Evolutionary conservation across 176 grass and related monocot genomes (phyloP).

Genomic region (sorghum (Sorghum bicolor)): DNA sequence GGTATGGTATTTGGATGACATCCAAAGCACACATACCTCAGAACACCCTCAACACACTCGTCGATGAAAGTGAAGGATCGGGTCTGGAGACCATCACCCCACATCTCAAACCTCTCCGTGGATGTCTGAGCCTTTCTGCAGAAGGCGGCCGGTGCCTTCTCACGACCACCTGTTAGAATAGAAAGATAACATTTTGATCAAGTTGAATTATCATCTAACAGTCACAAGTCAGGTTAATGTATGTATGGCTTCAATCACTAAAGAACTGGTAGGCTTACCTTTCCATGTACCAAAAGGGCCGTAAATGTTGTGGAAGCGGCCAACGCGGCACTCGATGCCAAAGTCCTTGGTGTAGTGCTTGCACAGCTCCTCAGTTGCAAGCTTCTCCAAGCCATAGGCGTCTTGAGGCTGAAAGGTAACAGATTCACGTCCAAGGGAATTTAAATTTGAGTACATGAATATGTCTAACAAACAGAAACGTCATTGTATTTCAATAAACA

Average conservation of each 20-base stretch:
- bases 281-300: conserved; percentile 98
- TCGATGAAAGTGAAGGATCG: conserved; percentile 87
- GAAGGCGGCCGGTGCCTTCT: conserved; percentile 91
- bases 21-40: conserved; percentile 41
- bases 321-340: conserved; percentile 77
- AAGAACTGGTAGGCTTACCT: conserved; percentile 37
- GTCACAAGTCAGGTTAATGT: neutral
- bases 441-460: neutral
- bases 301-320: conserved; percentile 96
- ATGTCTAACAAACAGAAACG: neutral
- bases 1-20: neutral
- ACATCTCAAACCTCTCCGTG: conserved; percentile 82
- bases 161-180: conserved; percentile 51
- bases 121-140: conserved; percentile 81
- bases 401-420: conserved; percentile 78
- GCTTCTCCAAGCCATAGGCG: conserved; percentile 96
- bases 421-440: neutral
- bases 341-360: conserved; percentile 99
- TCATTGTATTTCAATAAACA: conserved; percentile 14
- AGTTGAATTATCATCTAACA: neutral
- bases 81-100: conserved; percentile 86
- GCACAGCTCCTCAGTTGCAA: conserved; percentile 93
- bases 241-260: neutral
- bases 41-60: conserved; percentile 80
- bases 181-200: neutral